phyloP scores from a whole-genome alignment of 345 rosid genomes.

The Euphorbia tirucalli region DNA sequence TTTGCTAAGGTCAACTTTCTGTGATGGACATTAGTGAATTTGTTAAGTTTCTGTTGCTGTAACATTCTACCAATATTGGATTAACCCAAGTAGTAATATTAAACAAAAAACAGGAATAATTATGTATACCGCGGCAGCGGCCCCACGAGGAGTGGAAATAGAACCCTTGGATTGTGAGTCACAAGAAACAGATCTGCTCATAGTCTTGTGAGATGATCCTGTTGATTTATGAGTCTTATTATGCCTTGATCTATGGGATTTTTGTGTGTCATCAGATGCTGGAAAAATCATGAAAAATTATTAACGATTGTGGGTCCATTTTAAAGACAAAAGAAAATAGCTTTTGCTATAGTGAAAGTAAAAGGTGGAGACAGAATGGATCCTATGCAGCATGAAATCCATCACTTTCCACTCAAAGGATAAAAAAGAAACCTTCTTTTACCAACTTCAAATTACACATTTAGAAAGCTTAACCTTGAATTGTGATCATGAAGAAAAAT shows the following conservation, averaged over 20 bases:
- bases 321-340: conserved; percentile 40
- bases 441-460: conserved; percentile 7
- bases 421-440: neutral
- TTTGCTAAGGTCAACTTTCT: conserved; percentile 91
- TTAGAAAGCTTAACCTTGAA: neutral
- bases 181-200: conserved; percentile 68
- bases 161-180: conserved; percentile 82
- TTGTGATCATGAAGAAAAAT: neutral
- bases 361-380: conserved; percentile 55
- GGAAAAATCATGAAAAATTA: conserved; percentile 30
- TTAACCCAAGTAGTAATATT: too few species aligned
- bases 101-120: too few species aligned
- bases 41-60: neutral
- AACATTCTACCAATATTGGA: neutral
- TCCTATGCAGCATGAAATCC: conserved; percentile 55
- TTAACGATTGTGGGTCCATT: conserved; percentile 38
- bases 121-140: conserved; percentile 48
- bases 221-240: conserved; percentile 61
- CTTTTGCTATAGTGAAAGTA: conserved; percentile 54
- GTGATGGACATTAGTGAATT: conserved; percentile 15
- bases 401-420: conserved; percentile 22
- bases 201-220: conserved; percentile 68
- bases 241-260: conserved; percentile 82
- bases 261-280: conserved; percentile 80
- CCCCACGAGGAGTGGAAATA: conserved; percentile 47